Percentiles rank a stretch among this genome's conserved stretches.
Conservation (phyloP, 2,329 filamentous ascomycete genomes). For the Chaetoscypha palmicola region DNA sequence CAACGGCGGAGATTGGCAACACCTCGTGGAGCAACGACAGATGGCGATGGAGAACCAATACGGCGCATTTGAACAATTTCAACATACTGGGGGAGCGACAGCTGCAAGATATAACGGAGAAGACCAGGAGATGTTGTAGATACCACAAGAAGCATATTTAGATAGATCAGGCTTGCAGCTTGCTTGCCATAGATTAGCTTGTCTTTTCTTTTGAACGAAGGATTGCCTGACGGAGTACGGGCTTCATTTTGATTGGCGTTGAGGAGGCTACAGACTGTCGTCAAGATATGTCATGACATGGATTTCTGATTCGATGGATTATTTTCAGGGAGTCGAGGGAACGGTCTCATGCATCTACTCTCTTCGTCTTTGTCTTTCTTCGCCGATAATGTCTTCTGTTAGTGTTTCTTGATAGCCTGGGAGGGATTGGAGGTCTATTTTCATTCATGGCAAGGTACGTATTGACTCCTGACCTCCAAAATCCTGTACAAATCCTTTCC, state of each 20-base stretch:
- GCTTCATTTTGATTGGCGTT: conserved; percentile 5
- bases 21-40: conserved; percentile 20
- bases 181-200: conserved; percentile 17
- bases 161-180: conserved; percentile 17
- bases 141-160: conserved; percentile 19
- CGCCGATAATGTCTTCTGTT: conserved; percentile 8
- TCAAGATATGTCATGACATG: conserved; percentile 3
- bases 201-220: conserved; percentile 2
- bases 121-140: conserved; percentile 32
- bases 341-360: conserved; percentile 25
- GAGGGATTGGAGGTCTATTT: conserved; percentile 6
- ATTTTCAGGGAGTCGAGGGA: conserved; percentile 1
- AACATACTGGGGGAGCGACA: conserved; percentile 18
- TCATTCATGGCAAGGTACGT: conserved; percentile 26
- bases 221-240: conserved; percentile 1
- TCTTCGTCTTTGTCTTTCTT: conserved; percentile 14
- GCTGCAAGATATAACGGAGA: conserved; percentile 19
- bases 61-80: conserved; percentile 23
- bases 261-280: conserved; percentile 6
- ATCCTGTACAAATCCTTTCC: conserved; percentile 1
- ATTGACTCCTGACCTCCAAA: conserved; percentile 4
- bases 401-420: conserved; percentile 5
- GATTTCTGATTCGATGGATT: conserved; percentile 6
- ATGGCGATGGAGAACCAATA: conserved; percentile 30
- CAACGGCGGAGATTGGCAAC: conserved; percentile 24